Evolutionary conservation across 495 filamentous ascomycete genomes (phyloP), one percentile per base, ranked within the genome.

Genomic region (Penicillium paradoxum): DNA sequence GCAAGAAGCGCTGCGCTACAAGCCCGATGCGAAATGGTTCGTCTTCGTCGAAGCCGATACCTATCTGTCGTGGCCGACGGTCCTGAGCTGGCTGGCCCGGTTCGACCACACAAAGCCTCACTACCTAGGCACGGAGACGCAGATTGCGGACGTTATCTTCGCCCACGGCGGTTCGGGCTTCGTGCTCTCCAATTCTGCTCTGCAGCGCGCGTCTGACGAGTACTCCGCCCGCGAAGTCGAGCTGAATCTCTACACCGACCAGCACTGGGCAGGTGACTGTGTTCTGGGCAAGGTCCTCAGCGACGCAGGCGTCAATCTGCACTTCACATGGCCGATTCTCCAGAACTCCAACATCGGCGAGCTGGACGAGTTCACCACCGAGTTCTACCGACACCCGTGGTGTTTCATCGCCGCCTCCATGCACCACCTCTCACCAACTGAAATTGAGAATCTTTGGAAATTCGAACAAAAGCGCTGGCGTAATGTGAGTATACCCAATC

Each of bases 121-220:
- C 46, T 88, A 86, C 58, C 61, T 84, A 29, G 84, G 86, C 19
- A 83, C 80, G 32, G 74, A 80, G 46, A 77, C 77, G 19, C 63
- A 82, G 53, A 71, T 84, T 51, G 70, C 73, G 22, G 68, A 77
- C 30, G 74, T 78, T 14, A 58, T 73, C 39, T 89, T 88, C 58
- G 85, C 77, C 0, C 85, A 88, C 64, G 84, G 84, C 34, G 86
- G 85, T 0, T 82, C 81, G 13, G 86, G 86, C 19, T 86, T 87
- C 60, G 56, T 86, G 44, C 56, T 89, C 44, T 86, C 83, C 8
- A 72, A 79, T 39, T 76, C 73, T 1, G 80, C 83, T 29, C 67
- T 80, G 65, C 59, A 72, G 41, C 59, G 63, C 21, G 72, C 73
- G 4, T 72, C 81, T 54, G 59, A 73, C 42, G 64, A 76, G 30